Conservation (phyloP, 176 grass and related monocot species). For the Juncus effusus region DNA sequence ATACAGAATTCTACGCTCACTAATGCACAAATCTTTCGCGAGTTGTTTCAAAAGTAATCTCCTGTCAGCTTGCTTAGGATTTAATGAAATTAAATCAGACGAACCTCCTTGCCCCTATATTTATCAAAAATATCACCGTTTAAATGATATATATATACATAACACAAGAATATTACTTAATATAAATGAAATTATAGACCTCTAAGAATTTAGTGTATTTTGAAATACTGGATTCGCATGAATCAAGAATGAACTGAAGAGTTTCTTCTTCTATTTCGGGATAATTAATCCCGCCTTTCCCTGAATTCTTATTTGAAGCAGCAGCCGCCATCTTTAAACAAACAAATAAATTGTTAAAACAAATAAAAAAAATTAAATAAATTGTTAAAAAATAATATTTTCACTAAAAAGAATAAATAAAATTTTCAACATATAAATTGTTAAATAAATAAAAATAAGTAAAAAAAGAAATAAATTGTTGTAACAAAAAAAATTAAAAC, state of each 20-base stretch:
- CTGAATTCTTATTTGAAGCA: slow-evolving; percentile 57
- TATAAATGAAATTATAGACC: slow-evolving; percentile 28
- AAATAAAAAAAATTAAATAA: too few relatives aligned
- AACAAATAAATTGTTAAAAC: too few relatives aligned
- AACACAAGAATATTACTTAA: background rate
- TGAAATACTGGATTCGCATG: slow-evolving; percentile 69
- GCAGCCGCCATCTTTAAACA: slow-evolving; percentile 77
- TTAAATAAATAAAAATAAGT: too few relatives aligned
- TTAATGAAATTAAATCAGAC: slow-evolving; percentile 31
- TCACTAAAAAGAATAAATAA: too few relatives aligned
- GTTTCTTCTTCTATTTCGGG: slow-evolving; percentile 77
- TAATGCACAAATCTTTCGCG: slow-evolving; percentile 77
- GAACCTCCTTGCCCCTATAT: slow-evolving; percentile 41
- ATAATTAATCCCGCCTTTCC: slow-evolving; percentile 44
- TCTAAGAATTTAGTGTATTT: slow-evolving; percentile 77
- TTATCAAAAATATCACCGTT: slow-evolving; percentile 2
- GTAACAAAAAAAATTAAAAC: background rate
- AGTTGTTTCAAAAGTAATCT: slow-evolving; percentile 79
- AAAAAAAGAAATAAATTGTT: background rate
- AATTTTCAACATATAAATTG: too few relatives aligned
- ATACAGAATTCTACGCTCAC: slow-evolving; percentile 88
- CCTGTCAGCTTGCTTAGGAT: slow-evolving; percentile 67
- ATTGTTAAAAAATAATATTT: too few relatives aligned
- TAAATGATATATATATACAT: background rate
- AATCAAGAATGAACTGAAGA: slow-evolving; percentile 95